Percentiles rank a stretch among this genome's conserved stretches.
These are phyloP conservation scores for Laguncularia racemosa DNA, from an alignment of 345 rosid species.

Conservation along the genomic window DNA sequence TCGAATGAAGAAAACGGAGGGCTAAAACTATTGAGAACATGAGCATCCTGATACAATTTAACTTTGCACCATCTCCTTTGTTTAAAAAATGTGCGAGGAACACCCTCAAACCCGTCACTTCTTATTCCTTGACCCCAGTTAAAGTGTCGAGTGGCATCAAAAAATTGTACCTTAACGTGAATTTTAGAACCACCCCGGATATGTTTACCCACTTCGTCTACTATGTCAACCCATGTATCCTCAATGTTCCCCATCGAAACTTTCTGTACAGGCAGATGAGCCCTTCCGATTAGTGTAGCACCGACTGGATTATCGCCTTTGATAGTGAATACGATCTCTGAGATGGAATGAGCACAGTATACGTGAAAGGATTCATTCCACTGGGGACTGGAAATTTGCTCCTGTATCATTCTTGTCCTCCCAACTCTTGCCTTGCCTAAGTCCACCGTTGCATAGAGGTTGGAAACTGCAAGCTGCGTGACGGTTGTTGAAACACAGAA, in stretches of 20 bases:
- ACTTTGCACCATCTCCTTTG: slow-evolving; percentile 60
- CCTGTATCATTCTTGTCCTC: slow-evolving; percentile 39
- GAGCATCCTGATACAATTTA: slow-evolving; percentile 82
- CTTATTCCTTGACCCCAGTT: slow-evolving; percentile 61
- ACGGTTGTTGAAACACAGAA: neutral
- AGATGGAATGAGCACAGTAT: slow-evolving; percentile 57
- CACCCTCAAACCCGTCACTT: slow-evolving; percentile 27
- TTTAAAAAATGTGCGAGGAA: slow-evolving; percentile 45
- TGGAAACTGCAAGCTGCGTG: slow-evolving; percentile 31
- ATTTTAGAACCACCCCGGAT: slow-evolving; percentile 38
- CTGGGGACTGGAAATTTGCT: slow-evolving; percentile 20
- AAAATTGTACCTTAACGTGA: slow-evolving; percentile 40
- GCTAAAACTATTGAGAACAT: slow-evolving; percentile 26
- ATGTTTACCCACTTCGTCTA: slow-evolving; percentile 25
- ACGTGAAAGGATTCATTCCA: slow-evolving; percentile 58
- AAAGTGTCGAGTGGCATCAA: slow-evolving; percentile 16
- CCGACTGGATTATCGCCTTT: slow-evolving; percentile 47
- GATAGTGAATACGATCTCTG: slow-evolving; percentile 47
- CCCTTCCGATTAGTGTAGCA: slow-evolving; percentile 65
- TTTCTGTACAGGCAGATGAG: slow-evolving; percentile 52
- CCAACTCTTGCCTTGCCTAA: slow-evolving; percentile 66
- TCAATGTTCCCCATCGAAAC: slow-evolving; percentile 24
- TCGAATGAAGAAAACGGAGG: slow-evolving; percentile 10
- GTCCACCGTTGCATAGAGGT: slow-evolving; percentile 62
- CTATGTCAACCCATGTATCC: slow-evolving; percentile 36